Conservation (phyloP, 805 yeast genomes). For the Sugiyamaella chiloensis region DNA sequence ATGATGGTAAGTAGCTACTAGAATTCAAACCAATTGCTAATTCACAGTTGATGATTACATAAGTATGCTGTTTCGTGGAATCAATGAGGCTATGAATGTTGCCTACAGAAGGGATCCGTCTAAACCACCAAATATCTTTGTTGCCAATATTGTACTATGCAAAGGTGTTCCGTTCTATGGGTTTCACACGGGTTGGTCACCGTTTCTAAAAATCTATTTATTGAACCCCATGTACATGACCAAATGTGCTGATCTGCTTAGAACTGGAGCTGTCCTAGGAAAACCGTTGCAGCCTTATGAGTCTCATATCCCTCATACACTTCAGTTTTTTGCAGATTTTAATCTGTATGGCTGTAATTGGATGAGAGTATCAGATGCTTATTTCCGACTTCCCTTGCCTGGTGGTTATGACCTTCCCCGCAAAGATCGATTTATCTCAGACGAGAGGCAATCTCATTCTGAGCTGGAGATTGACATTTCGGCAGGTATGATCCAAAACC, state of each 20-base stretch:
- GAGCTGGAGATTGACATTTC: constrained; percentile 69
- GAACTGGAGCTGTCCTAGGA: constrained; percentile 43
- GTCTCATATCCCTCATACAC: constrained; percentile 69
- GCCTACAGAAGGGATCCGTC: constrained; percentile 26
- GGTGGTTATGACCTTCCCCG: constrained; percentile 1
- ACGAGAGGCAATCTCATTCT: constrained; percentile 57
- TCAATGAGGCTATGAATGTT: constrained; percentile 30
- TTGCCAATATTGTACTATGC: constrained; percentile 45
- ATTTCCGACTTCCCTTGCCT: constrained; percentile 18
- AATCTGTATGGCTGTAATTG: constrained; percentile 84
- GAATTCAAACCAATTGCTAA: constrained; percentile 1
- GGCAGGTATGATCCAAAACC: constrained; percentile 59
- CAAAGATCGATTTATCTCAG: constrained; percentile 22
- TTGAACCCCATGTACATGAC: constrained; percentile 58
- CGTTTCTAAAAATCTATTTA: constrained; percentile 65
- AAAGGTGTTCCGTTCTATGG: constrained; percentile 85
- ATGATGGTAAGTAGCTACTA: too few species aligned
- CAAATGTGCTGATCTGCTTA: constrained; percentile 51
- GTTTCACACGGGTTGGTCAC: constrained; percentile 60
- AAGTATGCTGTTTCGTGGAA: constrained; percentile 18
- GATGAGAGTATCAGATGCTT: constrained; percentile 43
- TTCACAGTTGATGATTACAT: constrained; percentile 22
- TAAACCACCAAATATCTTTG: constrained; percentile 22
- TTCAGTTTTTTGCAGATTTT: constrained; percentile 80
- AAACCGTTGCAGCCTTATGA: constrained; percentile 57